Conservation (phyloP, 2,329 filamentous ascomycete species). For the Diaporthe ampelina region DNA sequence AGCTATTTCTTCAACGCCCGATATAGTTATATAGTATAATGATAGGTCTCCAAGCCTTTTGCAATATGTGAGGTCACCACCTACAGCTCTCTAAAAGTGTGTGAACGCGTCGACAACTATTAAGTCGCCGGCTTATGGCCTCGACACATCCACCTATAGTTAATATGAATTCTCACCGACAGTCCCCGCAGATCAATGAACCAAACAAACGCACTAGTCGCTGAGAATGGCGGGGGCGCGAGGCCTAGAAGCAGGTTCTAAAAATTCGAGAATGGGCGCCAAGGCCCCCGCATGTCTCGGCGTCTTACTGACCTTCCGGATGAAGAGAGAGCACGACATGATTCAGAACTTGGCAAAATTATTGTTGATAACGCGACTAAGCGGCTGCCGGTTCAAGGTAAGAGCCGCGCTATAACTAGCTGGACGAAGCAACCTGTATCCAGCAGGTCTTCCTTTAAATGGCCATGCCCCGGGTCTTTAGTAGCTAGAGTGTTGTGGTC, state of each 20-base stretch:
- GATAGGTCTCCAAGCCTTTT: not conserved
- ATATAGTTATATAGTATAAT: not conserved
- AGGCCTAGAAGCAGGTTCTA: not conserved
- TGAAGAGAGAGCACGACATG: conserved; percentile 11
- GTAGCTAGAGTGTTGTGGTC: not conserved
- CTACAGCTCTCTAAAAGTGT: not conserved
- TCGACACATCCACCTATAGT: too few species aligned
- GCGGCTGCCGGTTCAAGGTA: not conserved
- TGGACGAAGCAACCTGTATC: not conserved
- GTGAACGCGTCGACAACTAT: not conserved
- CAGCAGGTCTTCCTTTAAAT: not conserved
- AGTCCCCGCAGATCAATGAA: not conserved
- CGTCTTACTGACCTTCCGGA: conserved; percentile 26
- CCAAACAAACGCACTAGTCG: not conserved
- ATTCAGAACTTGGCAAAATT: conserved; percentile 4
- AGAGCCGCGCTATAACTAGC: not conserved
- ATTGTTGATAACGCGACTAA: not conserved
- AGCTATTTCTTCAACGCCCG: not conserved
- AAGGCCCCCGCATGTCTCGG: conserved; percentile 21
- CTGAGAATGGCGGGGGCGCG: not conserved
- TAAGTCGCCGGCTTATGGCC: not conserved
- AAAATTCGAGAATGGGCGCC: not conserved
- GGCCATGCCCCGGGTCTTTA: not conserved
- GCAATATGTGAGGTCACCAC: not conserved
- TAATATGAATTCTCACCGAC: not conserved